A percentile compares a stretch with the other conserved stretches of the same genome.
Evolutionary conservation across 106 monocot species (phyloP).

Genomic region (Phalaenopsis aphrodite): DNA sequence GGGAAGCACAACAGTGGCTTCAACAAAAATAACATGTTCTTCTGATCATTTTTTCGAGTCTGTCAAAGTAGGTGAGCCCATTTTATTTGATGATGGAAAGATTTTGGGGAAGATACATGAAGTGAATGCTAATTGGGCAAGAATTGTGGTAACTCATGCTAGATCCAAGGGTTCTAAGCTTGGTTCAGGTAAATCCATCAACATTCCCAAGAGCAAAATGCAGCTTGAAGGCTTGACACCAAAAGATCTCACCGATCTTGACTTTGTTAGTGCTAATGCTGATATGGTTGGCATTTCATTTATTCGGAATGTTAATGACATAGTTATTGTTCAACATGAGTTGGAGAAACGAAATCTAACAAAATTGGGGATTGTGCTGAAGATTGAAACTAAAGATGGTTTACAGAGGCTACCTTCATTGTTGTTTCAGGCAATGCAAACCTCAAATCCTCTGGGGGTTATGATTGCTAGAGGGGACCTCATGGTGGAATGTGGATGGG

Average conservation of each 20-base stretch:
- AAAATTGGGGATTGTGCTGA: constrained; percentile 31
- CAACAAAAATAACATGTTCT: constrained; percentile 22
- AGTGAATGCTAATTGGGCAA: constrained; percentile 16
- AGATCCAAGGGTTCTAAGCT: constrained; percentile 34
- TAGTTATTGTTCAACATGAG: constrained; percentile 26
- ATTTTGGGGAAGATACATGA: constrained; percentile 29
- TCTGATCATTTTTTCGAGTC: constrained; percentile 32
- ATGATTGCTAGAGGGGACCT: constrained; percentile 53
- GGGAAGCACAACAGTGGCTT: background rate
- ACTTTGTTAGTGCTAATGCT: constrained; percentile 33
- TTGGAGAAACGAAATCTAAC: constrained; percentile 23
- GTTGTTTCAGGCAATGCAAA: constrained; percentile 35
- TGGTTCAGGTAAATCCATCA: constrained; percentile 40
- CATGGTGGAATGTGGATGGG: constrained; percentile 40
- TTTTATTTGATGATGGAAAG: constrained; percentile 43
- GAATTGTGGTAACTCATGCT: constrained; percentile 31
- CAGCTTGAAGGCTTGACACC: constrained; percentile 33
- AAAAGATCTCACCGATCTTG: constrained; percentile 38
- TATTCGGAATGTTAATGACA: constrained; percentile 19
- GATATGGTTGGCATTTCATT: constrained; percentile 49
- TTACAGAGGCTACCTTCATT: constrained; percentile 33
- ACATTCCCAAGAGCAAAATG: constrained; percentile 32
- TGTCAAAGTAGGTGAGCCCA: constrained; percentile 40
- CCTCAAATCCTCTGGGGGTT: constrained; percentile 29
- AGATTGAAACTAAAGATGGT: constrained; percentile 34